Percentiles rank a stretch among this genome's conserved stretches.
phyloP scores from a whole-genome alignment of 768 basidiomycete species.

The Mycena olivaceomarginata region DNA sequence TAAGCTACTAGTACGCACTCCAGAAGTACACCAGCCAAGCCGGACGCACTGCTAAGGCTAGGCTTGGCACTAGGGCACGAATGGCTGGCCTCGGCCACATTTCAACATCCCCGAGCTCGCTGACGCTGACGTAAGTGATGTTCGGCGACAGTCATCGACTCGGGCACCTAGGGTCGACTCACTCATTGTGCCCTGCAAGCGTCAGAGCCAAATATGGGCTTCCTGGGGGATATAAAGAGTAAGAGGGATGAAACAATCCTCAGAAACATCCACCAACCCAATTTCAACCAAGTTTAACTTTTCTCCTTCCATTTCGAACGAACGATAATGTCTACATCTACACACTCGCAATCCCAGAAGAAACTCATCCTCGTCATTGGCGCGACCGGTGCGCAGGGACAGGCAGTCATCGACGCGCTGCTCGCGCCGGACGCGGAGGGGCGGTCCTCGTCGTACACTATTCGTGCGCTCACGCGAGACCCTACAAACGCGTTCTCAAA shows the following conservation, averaged over 20 bases:
- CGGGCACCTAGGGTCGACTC: neutral
- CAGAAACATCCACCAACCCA: neutral
- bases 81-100: neutral
- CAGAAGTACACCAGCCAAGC: too few species aligned
- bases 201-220: too few species aligned
- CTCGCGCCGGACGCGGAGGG: constrained; percentile 49
- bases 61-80: too few species aligned
- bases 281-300: neutral
- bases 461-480: constrained; percentile 65
- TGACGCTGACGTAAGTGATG: neutral
- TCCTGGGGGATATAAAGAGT: neutral
- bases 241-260: neutral
- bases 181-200: neutral
- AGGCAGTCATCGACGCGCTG: constrained; percentile 60
- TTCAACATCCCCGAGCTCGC: neutral
- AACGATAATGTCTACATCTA: neutral
- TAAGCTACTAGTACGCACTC: too few species aligned
- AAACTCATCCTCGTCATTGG: constrained; percentile 67
- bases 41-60: too few species aligned
- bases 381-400: constrained; percentile 67
- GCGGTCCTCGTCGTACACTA: constrained; percentile 59
- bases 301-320: neutral
- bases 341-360: neutral
- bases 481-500: constrained; percentile 54
- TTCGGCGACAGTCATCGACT: neutral